phyloP scores from a whole-genome alignment of 164 flowering plant genomes.

The Nymphaea colorata region DNA sequence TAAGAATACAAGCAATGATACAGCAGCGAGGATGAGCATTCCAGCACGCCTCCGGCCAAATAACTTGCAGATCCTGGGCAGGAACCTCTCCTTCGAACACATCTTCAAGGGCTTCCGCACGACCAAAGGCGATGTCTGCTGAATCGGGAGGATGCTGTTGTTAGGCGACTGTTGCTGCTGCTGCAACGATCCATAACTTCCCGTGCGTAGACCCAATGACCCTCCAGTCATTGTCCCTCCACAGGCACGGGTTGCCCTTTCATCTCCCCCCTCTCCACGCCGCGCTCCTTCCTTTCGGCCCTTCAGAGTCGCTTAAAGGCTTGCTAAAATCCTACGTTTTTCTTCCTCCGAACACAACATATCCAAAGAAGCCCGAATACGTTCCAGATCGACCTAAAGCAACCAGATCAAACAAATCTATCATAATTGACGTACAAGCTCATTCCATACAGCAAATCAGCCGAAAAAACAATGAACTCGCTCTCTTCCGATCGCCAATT shows the following conservation, averaged over 20 bases:
- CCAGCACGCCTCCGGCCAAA: slow-evolving; percentile 42
- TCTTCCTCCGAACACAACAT: neutral
- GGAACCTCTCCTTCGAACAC: slow-evolving; percentile 39
- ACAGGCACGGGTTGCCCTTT: slow-evolving; percentile 21
- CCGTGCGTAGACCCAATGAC: slow-evolving; percentile 65
- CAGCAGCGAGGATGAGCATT: slow-evolving; percentile 28
- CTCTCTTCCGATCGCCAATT: neutral
- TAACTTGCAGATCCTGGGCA: slow-evolving; percentile 27
- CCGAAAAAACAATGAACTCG: too few relatives aligned
- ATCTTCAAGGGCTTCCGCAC: slow-evolving; percentile 40
- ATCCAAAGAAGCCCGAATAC: neutral
- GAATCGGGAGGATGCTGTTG: slow-evolving; percentile 23
- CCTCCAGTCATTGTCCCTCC: slow-evolving; percentile 69
- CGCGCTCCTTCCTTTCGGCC: neutral
- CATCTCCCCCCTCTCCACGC: slow-evolving; percentile 28
- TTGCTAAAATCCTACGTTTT: neutral
- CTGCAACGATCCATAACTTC: slow-evolving; percentile 71
- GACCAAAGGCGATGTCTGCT: slow-evolving; percentile 6
- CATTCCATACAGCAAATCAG: neutral
- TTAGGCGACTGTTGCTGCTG: slow-evolving; percentile 18
- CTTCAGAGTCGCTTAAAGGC: neutral
- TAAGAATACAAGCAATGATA: slow-evolving; percentile 15
- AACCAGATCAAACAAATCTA: neutral
- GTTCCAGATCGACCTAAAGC: neutral
- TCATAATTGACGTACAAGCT: neutral